These are phyloP conservation scores for Thelonectria rubi DNA, from an alignment of 2,329 filamentous ascomycete genomes.

Conservation along the genomic window DNA sequence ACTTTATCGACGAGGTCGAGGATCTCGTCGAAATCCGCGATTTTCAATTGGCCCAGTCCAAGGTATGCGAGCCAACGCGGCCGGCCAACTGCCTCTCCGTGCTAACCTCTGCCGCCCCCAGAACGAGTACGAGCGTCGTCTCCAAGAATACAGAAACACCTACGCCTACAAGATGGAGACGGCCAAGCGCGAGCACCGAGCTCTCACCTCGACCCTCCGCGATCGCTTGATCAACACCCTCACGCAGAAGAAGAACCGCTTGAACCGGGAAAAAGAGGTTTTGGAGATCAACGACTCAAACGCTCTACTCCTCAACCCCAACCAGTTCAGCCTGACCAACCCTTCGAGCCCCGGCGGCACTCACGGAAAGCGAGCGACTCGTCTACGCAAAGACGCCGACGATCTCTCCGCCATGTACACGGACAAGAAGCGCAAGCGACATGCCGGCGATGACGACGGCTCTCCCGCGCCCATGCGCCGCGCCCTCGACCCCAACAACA, in stretches of 20 bases:
- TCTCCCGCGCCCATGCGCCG: slow-evolving; percentile 68
- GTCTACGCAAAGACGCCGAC: slow-evolving; percentile 68
- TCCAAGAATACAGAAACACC: slow-evolving; percentile 66
- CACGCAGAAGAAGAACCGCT: slow-evolving; percentile 69
- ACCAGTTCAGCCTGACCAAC: slow-evolving; percentile 73
- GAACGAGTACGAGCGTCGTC: slow-evolving; percentile 71
- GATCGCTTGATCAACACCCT: slow-evolving; percentile 74
- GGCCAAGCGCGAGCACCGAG: slow-evolving; percentile 68
- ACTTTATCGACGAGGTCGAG: slow-evolving; percentile 88
- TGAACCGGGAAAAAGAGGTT: slow-evolving; percentile 73
- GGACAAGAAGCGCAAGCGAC: slow-evolving; percentile 72
- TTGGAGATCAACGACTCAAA: slow-evolving; percentile 73
- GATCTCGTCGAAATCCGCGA: slow-evolving; percentile 89
- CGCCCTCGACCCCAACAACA: slow-evolving; percentile 63
- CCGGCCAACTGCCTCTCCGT: slow-evolving; percentile 9
- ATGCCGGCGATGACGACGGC: slow-evolving; percentile 68
- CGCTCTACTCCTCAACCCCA: slow-evolving; percentile 71
- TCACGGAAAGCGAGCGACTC: slow-evolving; percentile 70
- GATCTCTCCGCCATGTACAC: slow-evolving; percentile 61
- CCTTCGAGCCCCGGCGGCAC: slow-evolving; percentile 70
- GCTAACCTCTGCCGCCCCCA: slow-evolving; percentile 45
- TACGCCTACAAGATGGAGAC: slow-evolving; percentile 70
- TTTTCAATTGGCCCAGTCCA: slow-evolving; percentile 80
- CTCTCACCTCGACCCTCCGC: slow-evolving; percentile 67
- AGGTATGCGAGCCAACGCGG: slow-evolving; percentile 65